Base-by-base conservation (phyloP, 106 monocot species). In the Dendrobium officinale region DNA sequence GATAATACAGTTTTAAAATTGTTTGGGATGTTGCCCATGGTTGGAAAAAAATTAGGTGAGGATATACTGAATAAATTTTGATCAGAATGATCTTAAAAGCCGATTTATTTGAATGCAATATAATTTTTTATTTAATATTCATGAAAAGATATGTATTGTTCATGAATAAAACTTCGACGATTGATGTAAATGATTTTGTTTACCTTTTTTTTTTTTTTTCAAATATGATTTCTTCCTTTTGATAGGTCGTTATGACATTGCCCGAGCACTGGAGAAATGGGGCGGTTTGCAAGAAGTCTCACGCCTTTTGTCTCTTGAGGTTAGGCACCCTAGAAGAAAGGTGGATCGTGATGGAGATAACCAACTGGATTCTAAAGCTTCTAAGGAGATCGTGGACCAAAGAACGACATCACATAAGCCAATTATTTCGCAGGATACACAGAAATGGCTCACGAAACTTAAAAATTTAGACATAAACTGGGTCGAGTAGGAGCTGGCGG, bases 181-280 rank as follows among this genome's bases (percentile, higher is more conserved):
- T 51, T 51, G 51, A 11, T 2, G 51, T 13, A 13, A 51, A 13
- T 37, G 37, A 37, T 37, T 37, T 37, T 33, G 33, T 33, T 33
- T 33, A 1, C 33, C 33, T 37, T 37, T 37, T 37, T 37, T 37
- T 37, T 3, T 37, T 37, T 31, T 1, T 37, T 37, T 37, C 37
- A 37, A 37, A 37, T 37, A 37, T 37, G 37, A 37, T 51, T 13
- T 51, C 15, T 75, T 22, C 4, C 27, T 83, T 16, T 37, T 67
- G 18, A 73, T 42, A 98, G 98, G 98, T 11, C 86, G 98, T 33
- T 95, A 93, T 33, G 98, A 98, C 73, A 95, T 99, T 76, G 98
- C 98, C 24, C 86, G 98, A 10, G 98, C 98, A 72, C 78, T 99
- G 88, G 98, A 99, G 77, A 99, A 95, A 82, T 99, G 98, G 95